Conservation (phyloP, 2,329 filamentous ascomycete species). For the Sphaceloma murrayae region DNA sequence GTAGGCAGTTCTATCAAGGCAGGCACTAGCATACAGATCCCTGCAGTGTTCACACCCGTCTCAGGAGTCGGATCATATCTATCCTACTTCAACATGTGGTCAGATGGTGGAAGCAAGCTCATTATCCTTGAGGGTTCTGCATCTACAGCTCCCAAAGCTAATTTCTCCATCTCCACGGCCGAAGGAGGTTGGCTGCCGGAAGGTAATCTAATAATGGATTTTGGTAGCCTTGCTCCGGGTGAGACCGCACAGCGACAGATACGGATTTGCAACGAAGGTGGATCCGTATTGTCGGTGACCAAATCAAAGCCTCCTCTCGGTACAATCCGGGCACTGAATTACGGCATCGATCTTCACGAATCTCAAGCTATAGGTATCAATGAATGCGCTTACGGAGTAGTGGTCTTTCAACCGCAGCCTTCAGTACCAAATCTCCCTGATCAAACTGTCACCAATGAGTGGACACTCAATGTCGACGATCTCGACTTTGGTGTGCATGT, state of each 20-base stretch:
- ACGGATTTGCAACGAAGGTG: constrained; percentile 32
- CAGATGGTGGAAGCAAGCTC: constrained; percentile 26
- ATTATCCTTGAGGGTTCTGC: constrained; percentile 26
- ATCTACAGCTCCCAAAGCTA: constrained; percentile 27
- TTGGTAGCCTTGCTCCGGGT: constrained; percentile 29
- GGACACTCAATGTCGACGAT: constrained; percentile 38
- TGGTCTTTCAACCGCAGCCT: constrained; percentile 23
- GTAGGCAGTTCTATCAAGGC: constrained; percentile 20
- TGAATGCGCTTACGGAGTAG: constrained; percentile 25
- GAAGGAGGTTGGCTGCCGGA: constrained; percentile 28
- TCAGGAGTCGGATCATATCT: constrained; percentile 28
- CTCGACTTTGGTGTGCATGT: constrained; percentile 33
- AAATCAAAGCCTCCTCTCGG: constrained; percentile 32
- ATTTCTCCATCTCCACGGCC: constrained; percentile 28
- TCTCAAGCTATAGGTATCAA: constrained; percentile 23
- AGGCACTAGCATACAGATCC: constrained; percentile 20
- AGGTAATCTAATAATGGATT: constrained; percentile 27
- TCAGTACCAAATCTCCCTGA: constrained; percentile 25
- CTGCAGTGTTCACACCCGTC: constrained; percentile 27
- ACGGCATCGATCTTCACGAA: constrained; percentile 25
- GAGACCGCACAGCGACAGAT: constrained; percentile 29
- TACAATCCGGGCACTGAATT: constrained; percentile 18
- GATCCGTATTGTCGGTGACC: constrained; percentile 31
- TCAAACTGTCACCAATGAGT: constrained; percentile 23
- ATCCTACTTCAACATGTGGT: constrained; percentile 27